phyloP scores from a whole-genome alignment of 495 filamentous ascomycete species.

The Staphylotrichum tortipilum region DNA sequence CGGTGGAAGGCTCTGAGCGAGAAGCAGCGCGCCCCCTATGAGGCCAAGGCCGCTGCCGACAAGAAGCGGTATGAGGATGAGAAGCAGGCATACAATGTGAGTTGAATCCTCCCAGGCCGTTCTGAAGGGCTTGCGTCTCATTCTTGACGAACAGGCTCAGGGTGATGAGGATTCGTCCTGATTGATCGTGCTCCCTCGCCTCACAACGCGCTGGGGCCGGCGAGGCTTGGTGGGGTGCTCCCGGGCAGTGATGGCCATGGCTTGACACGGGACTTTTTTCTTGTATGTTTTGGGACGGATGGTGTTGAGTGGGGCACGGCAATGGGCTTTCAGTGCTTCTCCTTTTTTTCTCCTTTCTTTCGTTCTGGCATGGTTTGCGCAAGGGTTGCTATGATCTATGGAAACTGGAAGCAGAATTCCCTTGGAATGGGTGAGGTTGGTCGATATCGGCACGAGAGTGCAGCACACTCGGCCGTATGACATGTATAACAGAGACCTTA shows the following conservation, averaged over 20 bases:
- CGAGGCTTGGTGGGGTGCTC: conserved; percentile 24
- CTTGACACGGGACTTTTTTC: conserved; percentile 20
- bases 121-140: conserved; percentile 1
- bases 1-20: conserved; percentile 93
- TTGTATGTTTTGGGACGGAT: conserved; percentile 38
- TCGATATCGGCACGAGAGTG: conserved; percentile 13
- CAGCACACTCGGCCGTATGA: conserved; percentile 7
- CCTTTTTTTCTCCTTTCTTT: conserved; percentile 13
- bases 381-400: conserved; percentile 26
- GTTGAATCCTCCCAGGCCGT: conserved; percentile 25
- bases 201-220: conserved; percentile 24
- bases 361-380: conserved; percentile 24
- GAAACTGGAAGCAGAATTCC: conserved; percentile 13
- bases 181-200: conserved; percentile 23
- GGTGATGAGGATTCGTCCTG: conserved; percentile 38
- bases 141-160: conserved; percentile 34
- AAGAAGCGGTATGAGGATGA: conserved; percentile 99
- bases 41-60: conserved; percentile 88
- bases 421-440: conserved; percentile 19
- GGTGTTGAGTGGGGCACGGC: conserved; percentile 35
- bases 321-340: conserved; percentile 29
- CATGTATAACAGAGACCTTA: conserved; percentile 21
- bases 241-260: conserved; percentile 18
- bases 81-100: conserved; percentile 85
- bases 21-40: conserved; percentile 83